phyloP scores from a whole-genome alignment of 2,329 filamentous ascomycete genomes.

The Pestalotiopsis sp. region DNA sequence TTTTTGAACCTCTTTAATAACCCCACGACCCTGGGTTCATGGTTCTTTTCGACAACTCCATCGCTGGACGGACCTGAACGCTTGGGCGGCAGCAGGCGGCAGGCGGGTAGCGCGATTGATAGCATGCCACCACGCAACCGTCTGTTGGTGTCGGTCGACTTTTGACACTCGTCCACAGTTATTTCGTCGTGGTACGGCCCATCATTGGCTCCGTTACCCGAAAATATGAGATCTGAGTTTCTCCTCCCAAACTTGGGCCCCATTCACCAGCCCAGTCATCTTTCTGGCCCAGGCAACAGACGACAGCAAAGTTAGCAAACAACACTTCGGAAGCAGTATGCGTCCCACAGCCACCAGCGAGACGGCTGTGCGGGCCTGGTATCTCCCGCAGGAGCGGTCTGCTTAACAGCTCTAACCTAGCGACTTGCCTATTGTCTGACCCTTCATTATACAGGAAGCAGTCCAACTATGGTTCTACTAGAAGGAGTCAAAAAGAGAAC shows the following conservation, averaged over 20 bases:
- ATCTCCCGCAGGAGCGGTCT: background rate
- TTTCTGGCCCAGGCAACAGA: background rate
- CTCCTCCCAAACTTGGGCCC: background rate
- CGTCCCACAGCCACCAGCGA: background rate
- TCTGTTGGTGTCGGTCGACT: too few species aligned
- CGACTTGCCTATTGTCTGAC: background rate
- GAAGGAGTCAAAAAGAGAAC: background rate
- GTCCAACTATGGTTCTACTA: background rate
- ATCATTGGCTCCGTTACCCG: background rate
- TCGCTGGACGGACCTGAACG: too few species aligned
- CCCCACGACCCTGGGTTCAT: background rate
- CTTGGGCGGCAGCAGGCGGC: too few species aligned
- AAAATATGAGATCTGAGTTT: background rate
- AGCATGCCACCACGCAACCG: too few species aligned
- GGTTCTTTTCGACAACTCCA: background rate
- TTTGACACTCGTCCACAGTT: too few species aligned
- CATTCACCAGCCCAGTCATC: background rate
- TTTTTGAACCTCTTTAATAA: background rate
- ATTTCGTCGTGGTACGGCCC: background rate
- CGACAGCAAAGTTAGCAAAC: background rate
- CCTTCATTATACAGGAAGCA: background rate
- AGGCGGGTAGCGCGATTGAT: too few species aligned
- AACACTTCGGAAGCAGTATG: background rate
- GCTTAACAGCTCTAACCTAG: background rate
- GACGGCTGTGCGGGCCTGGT: background rate